Evolutionary conservation across 208 protist species (phyloP).

Genomic region (Strigomonas culicis): DNA sequence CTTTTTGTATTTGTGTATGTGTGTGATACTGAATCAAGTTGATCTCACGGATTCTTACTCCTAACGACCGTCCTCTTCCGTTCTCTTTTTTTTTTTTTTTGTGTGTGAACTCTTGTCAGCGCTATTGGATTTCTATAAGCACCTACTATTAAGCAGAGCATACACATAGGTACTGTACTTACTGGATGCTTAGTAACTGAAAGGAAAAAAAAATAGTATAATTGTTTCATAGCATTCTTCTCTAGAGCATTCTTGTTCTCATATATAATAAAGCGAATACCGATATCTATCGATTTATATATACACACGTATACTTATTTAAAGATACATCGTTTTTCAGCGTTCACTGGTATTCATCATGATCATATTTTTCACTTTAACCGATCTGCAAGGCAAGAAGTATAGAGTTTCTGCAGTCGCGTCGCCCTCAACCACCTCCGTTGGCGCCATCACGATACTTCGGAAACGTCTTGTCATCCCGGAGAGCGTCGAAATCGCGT

Average conservation of each 20-base stretch:
- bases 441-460: conserved; percentile 31
- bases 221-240: too few species aligned
- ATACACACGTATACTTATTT: not conserved
- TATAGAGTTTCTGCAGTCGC: conserved; percentile 25
- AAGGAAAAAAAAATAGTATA: too few species aligned
- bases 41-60: conserved; percentile 13
- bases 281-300: conserved; percentile 1
- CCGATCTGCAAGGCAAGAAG: conserved; percentile 11
- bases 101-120: not conserved
- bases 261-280: conserved; percentile 4
- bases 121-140: not conserved
- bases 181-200: too few species aligned
- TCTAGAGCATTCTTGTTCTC: conserved; percentile 14
- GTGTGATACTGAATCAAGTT: not conserved
- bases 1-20: not conserved
- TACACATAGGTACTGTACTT: too few species aligned
- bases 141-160: conserved; percentile 2
- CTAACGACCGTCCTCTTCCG: not conserved
- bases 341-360: conserved; percentile 13
- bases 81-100: conserved; percentile 3
- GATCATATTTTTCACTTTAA: conserved; percentile 39
- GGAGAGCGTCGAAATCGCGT: conserved; percentile 24
- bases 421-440: conserved; percentile 31
- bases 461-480: conserved; percentile 28
- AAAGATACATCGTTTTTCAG: conserved; percentile 8